Evolutionary conservation across 352 stramenopile genomes (phyloP).

Genomic region (Pythium coloratum): DNA sequence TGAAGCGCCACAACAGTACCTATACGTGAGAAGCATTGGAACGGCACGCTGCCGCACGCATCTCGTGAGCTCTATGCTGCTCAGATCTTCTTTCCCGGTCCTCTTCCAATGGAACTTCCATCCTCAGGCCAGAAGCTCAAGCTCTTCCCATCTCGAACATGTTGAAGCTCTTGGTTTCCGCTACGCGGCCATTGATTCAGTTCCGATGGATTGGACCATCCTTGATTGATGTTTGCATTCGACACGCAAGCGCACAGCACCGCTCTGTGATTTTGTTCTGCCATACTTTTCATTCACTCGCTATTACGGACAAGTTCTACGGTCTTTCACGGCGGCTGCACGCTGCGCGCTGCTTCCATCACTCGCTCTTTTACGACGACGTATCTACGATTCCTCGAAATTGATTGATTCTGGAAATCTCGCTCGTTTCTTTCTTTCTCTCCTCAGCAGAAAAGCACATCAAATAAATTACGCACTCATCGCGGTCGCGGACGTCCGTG

Average conservation of each 20-base stretch:
- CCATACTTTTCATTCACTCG: background rate
- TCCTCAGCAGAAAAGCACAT: constrained; percentile 14
- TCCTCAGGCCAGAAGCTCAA: background rate
- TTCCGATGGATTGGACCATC: background rate
- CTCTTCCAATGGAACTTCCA: background rate
- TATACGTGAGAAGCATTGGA: background rate
- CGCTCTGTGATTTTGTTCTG: background rate
- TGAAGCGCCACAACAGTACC: background rate
- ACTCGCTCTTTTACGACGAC: background rate
- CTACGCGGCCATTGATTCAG: background rate
- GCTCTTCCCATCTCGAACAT: background rate
- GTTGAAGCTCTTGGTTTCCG: background rate
- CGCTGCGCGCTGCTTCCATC: background rate
- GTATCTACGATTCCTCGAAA: background rate
- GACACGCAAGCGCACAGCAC: background rate
- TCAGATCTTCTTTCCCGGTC: background rate
- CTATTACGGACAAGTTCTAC: constrained; percentile 2
- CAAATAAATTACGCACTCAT: constrained; percentile 31
- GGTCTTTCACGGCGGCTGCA: background rate
- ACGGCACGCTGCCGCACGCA: background rate
- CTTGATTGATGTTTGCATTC: background rate
- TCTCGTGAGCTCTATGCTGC: constrained; percentile 1
- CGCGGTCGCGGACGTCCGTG: constrained; percentile 14
- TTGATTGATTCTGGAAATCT: background rate
- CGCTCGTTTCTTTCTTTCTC: background rate